Evolutionary conservation across 1,284 basidiomycete genomes (phyloP), one percentile per base, ranked within the genome.

Genomic region (Ganoderma boninense): DNA sequence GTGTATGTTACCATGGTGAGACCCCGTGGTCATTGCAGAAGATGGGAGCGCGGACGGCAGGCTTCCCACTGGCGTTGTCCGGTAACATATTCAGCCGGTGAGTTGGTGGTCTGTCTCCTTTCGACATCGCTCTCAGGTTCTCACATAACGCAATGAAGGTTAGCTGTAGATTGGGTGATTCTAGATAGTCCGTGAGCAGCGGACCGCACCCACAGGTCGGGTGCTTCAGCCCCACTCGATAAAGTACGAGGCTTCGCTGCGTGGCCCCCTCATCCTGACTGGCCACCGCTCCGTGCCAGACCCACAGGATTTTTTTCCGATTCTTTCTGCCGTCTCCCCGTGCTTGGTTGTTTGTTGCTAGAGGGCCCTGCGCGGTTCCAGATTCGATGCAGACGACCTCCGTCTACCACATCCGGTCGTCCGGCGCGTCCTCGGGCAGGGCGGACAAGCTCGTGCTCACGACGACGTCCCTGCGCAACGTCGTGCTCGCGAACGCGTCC

Each of bases 371-470:
- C 38, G 7, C 46, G 20, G 8, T 23, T n/a, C 7, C 7, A 32
- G 52, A 11, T 65, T 70, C 56, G 49, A 38, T 54, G 10, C 40
- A 29, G 63, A 61, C 62, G 68, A 66, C 60, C 40, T 74, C 73
- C 16, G 68, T 72, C 32, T 72, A 74, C 61, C 69, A 71, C 71
- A 74, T 72, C 69, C 59, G 62, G 44, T 32, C 59, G 40, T 44
- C 54, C 44, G 20, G 46, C 46, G 10, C n/a, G 11, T 46, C 16
- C 52, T 56, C 68, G 10, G 43, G 56, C 67, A 77, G 77, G 78
- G 74, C 78, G 66, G 80, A 83, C 61, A 78, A 78, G 64, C 80
- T 85, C 43, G 75, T 76, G 43, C 77, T 85, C 64, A 85, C 84
- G 57, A 84, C 84, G 59, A 79, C 83, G 35, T 78, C 73, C 63